Percentiles rank a stretch among this genome's conserved stretches.
Evolutionary conservation across 208 protist species (phyloP).

Genomic region (Trichomonas gallinae): DNA sequence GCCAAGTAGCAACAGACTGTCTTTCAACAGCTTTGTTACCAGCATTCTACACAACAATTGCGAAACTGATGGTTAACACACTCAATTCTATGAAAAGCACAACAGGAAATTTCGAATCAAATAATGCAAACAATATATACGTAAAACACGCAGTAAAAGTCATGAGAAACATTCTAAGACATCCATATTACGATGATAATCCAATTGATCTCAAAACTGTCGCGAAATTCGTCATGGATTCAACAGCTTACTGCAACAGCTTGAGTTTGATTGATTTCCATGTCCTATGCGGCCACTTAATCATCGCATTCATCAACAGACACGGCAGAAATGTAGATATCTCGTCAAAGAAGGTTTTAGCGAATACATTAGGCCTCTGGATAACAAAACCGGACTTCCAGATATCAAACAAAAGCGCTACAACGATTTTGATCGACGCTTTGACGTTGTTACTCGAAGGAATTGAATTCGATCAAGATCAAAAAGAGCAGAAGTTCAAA

Average conservation of each 20-base stretch:
- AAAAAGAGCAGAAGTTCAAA: background rate
- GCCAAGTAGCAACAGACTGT: background rate
- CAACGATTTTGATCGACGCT: background rate
- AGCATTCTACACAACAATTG: background rate
- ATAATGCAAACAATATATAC: background rate
- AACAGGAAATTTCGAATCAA: background rate
- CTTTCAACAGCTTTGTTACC: background rate
- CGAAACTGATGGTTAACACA: background rate
- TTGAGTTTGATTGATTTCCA: background rate
- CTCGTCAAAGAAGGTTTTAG: background rate
- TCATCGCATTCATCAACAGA: background rate
- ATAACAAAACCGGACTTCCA: background rate
- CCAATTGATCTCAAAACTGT: background rate
- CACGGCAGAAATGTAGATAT: background rate
- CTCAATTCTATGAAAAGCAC: background rate
- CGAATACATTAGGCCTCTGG: background rate
- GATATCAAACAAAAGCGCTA: background rate
- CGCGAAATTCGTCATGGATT: background rate
- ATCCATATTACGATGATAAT: background rate
- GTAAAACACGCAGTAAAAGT: background rate
- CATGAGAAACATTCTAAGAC: background rate
- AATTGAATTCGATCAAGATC: background rate
- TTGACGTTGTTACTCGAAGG: background rate
- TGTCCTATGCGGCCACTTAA: background rate
- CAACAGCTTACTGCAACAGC: background rate